Evolutionary conservation across 2,329 filamentous ascomycete genomes (phyloP).

Genomic region (Apiospora malaysiana): DNA sequence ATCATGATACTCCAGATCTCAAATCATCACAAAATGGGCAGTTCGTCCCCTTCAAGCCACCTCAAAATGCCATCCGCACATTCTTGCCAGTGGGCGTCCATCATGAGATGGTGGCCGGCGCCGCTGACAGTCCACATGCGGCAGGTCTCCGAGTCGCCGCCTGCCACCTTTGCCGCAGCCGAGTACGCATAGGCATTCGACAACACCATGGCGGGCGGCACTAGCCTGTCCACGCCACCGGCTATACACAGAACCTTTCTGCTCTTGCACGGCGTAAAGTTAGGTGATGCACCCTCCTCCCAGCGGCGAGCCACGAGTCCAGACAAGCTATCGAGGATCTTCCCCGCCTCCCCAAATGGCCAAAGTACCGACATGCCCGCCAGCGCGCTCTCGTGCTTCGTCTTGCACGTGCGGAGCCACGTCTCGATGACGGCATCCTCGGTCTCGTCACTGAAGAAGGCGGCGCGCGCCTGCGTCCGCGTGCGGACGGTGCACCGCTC

Average conservation of each 20-base stretch:
- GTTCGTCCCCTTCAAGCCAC: slow-evolving; percentile 23
- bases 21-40: background rate
- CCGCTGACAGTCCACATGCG: slow-evolving; percentile 8
- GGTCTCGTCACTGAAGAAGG: slow-evolving; percentile 25
- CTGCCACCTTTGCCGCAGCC: background rate
- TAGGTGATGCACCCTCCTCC: background rate
- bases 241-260: slow-evolving; percentile 24
- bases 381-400: slow-evolving; percentile 20
- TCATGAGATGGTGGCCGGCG: slow-evolving; percentile 26
- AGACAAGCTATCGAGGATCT: slow-evolving; percentile 10
- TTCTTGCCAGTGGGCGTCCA: slow-evolving; percentile 25
- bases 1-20: background rate
- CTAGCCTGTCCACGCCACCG: slow-evolving; percentile 21
- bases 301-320: slow-evolving; percentile 11
- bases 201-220: slow-evolving; percentile 24
- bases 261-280: no score
- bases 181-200: slow-evolving; percentile 20
- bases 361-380: slow-evolving; percentile 22
- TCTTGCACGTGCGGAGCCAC: slow-evolving; percentile 24
- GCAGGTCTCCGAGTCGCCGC: slow-evolving; percentile 16
- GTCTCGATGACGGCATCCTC: slow-evolving; percentile 17
- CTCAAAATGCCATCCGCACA: slow-evolving; percentile 22
- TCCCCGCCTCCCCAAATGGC: slow-evolving; percentile 22
- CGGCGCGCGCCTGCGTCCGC: slow-evolving; percentile 21
- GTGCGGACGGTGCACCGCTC: slow-evolving; percentile 23